Evolutionary conservation across 2,329 filamentous ascomycete genomes (phyloP), one percentile per base, ranked within the genome.

Genomic region (Penicillium brasilianum): DNA sequence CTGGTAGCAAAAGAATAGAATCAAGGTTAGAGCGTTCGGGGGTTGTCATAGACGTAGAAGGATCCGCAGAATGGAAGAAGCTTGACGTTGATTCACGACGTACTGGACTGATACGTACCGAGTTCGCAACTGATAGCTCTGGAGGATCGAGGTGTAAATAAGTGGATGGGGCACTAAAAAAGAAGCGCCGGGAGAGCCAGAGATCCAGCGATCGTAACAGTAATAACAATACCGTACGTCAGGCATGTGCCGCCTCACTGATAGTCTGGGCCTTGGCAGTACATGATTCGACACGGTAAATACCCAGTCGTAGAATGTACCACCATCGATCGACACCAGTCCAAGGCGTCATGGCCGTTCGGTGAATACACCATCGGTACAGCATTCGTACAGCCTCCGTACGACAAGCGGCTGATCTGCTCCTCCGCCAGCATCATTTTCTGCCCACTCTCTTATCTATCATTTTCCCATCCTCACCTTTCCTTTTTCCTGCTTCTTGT

Each of bases 401-500:
- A 62, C 55, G 46, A 25, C 37, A 49, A 55, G 62, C 67, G 67
- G 66, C 64, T 63, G 61, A 65, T 66, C 65, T 62, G 52, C 63
- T 56, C 55, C 58, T 56, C 50, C 37, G 43, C 53, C 28, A 57
- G 55, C 60, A 64, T 65, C 64, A 62, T 57, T 64, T 59, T 64
- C 58, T 60, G 65, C 49, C 55, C n/a, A 52, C 50, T 39, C 34
- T 55, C 63, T 67, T 66, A 67, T 66, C 65, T 66, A 67, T 67
- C 65, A 66, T 57, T 61, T 66, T 60, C 52, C 51, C 52, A 58
- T 58, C 59, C 54, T 56, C 53, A 36, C 46, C 60, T 61, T 62
- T 54, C 53, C 57, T 49, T 30, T 55, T 53, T 59, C 39, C 44
- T 43, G n/a, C 28, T 48, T 61, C 52, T 44, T 54, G 58, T 48